Evolutionary conservation across 2,329 filamentous ascomycete genomes (phyloP), one percentile per base, ranked within the genome.

Genomic region (Gaeumannomyces tritici): DNA sequence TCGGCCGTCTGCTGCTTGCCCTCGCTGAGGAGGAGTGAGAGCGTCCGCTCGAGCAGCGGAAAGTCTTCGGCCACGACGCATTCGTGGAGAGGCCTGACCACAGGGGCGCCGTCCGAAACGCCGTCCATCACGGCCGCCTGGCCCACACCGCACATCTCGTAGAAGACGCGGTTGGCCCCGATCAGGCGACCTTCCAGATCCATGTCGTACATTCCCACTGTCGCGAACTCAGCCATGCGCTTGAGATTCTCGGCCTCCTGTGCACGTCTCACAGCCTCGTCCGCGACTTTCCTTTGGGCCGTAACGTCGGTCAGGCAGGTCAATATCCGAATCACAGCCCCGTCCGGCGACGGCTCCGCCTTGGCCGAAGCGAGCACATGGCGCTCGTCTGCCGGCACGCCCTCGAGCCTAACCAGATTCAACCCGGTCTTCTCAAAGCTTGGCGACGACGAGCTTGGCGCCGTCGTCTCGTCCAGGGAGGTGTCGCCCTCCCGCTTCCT

Each of bases 171-270:
- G 67, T 83, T 83, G 8, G 80, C 80, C 28, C 78, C 77, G 4
- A 82, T 69, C 9, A 83, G 69, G 3, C 76, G 76, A 15, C 80
- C 80, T 28, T 79, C 74, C n/a, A 78, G 72, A 63, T 79, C 76
- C 72, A 82, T 80, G 60, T 82, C 80, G 65, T 81, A 83, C 77
- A 83, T 79, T 61, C 80, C 80, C 13, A 83, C 80, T 0, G 80
- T 82, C 5, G 80, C 80, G 61, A 79, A 77, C 67, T 83, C 79
- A 9, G 80, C 79, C 73, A 83, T 81, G 56, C 80, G 77, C 67
- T 81, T 81, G 31, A 83, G 71, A 64, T 83, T 82, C 65, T 80
- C 78, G 9, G 79, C 78, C 63, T 83, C 77, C 65, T 81, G 80
- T 2, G 80, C 79, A 57, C 79, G 74, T 24, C 76, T 74, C 29